Evolutionary conservation across 2,329 filamentous ascomycete genomes (phyloP).

Genomic region (Arthrobotrys conoides): DNA sequence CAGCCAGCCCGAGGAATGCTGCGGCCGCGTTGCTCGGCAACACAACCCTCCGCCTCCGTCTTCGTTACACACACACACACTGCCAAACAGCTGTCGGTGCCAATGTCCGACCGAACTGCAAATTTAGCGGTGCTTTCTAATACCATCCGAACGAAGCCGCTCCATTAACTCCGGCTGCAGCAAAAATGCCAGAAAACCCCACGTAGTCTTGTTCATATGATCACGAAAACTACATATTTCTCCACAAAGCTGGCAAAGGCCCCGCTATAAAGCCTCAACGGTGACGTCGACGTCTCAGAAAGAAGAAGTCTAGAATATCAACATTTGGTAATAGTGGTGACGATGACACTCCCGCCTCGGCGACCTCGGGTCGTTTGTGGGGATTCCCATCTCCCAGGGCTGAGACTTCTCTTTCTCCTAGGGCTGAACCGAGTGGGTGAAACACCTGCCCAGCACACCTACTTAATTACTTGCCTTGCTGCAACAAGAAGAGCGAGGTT

Average conservation of each 20-base stretch:
- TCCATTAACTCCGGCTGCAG: slow-evolving; percentile 22
- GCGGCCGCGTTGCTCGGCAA: slow-evolving; percentile 39
- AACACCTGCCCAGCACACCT: slow-evolving; percentile 43
- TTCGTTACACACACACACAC: slow-evolving; percentile 37
- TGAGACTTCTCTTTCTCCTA: slow-evolving; percentile 56
- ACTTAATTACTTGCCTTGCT: slow-evolving; percentile 8
- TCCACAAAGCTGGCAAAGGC: slow-evolving; percentile 3
- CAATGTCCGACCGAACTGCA: slow-evolving; percentile 43
- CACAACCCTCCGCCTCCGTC: slow-evolving; percentile 49
- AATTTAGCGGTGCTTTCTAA: slow-evolving; percentile 13
- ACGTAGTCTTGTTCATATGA: slow-evolving; percentile 14
- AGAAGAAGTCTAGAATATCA: slow-evolving; percentile 21
- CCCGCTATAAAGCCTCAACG: slow-evolving; percentile 4
- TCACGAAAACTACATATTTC: not conserved
- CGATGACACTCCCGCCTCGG: slow-evolving; percentile 57
- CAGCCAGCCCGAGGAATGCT: not conserved
- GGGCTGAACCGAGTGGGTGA: slow-evolving; percentile 55
- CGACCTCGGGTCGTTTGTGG: slow-evolving; percentile 61
- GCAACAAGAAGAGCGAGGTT: slow-evolving; percentile 36
- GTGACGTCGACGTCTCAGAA: slow-evolving; percentile 12
- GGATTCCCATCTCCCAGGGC: slow-evolving; percentile 56
- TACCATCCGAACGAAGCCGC: slow-evolving; percentile 52
- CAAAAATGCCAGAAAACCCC: not conserved
- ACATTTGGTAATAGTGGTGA: slow-evolving; percentile 41
- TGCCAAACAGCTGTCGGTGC: slow-evolving; percentile 23